A percentile compares a stretch with the other conserved stretches of the same genome.
These are phyloP conservation scores for Rosa rugosa DNA, from an alignment of 306 rosid species.

Conservation along the genomic window DNA sequence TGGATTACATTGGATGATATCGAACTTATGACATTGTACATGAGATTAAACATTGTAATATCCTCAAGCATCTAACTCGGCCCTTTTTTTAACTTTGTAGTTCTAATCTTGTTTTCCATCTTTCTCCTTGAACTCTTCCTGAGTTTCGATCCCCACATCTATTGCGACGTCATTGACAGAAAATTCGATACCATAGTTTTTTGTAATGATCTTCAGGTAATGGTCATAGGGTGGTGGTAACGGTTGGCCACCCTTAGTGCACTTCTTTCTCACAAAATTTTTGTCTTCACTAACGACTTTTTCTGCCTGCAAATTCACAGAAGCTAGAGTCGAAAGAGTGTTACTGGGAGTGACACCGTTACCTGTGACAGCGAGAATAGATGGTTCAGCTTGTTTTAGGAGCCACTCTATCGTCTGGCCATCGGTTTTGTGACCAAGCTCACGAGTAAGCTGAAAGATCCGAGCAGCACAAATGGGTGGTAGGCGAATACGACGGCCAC, in stretches of 20 bases:
- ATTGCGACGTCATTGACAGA: slow-evolving; percentile 31
- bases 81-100: background rate
- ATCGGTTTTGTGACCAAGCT: slow-evolving; percentile 43
- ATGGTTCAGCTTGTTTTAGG: slow-evolving; percentile 43
- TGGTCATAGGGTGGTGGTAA: slow-evolving; percentile 29
- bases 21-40: background rate
- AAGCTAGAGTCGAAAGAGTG: background rate
- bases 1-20: background rate
- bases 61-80: background rate
- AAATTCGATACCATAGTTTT: slow-evolving; percentile 35
- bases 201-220: slow-evolving; percentile 24
- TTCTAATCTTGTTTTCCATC: slow-evolving; percentile 10
- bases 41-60: background rate
- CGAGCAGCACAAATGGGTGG: slow-evolving; percentile 50
- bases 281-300: background rate
- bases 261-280: background rate
- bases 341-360: background rate
- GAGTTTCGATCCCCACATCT: slow-evolving; percentile 18
- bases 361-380: slow-evolving; percentile 23
- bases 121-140: slow-evolving; percentile 12
- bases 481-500: slow-evolving; percentile 40
- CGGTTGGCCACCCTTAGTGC: background rate
- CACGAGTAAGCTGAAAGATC: slow-evolving; percentile 48
- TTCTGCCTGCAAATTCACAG: background rate
- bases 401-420: slow-evolving; percentile 64